Evolutionary conservation across 73 alveolate species (phyloP), one percentile per base, ranked within the genome.

Genomic region (Symbiodinium natans): DNA sequence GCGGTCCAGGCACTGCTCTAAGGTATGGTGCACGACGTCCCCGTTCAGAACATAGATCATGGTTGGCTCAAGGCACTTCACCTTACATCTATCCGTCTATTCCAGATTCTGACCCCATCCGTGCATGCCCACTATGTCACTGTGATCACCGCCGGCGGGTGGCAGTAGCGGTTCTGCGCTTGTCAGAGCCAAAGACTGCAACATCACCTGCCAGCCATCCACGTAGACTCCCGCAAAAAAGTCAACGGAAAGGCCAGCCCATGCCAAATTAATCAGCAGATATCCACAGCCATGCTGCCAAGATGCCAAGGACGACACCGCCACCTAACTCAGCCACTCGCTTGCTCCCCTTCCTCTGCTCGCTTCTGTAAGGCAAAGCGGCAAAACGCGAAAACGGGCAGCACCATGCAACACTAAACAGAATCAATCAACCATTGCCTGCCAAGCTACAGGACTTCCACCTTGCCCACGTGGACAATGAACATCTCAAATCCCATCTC

Each of bases 401-500:
- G 56, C n/a, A n/a, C n/a, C n/a, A n/a, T n/a, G n/a, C n/a, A n/a
- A n/a, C n/a, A n/a, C n/a, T n/a, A n/a, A n/a, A n/a, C n/a, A n/a
- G n/a, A n/a, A n/a, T n/a, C n/a, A n/a, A n/a, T n/a, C n/a, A n/a
- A n/a, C n/a, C n/a, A n/a, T n/a, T n/a, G n/a, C 43, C 25, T 11
- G 42, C 88, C 97, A 27, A 90, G 88, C 8, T n/a, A 25, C 97
- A 90, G 54, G 34, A 90, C 97, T 73, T 90, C 97, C 40, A 90
- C 97, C 40, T 42, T 68, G 19, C 97, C 97, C 41, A 59, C 42
- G 88, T 71, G 83, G 52, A 90, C 39, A 52, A 90, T 90, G 97
- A 90, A 90, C 97, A 90, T 90, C 88, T 90, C 97, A 73, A 90
- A 90, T 42, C 97, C 97, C 97, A 90, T 90, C 54, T 90, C 97